Base-by-base conservation (phyloP, 192 early-diverging fungal genomes). In the Oehlia diaphana region DNA sequence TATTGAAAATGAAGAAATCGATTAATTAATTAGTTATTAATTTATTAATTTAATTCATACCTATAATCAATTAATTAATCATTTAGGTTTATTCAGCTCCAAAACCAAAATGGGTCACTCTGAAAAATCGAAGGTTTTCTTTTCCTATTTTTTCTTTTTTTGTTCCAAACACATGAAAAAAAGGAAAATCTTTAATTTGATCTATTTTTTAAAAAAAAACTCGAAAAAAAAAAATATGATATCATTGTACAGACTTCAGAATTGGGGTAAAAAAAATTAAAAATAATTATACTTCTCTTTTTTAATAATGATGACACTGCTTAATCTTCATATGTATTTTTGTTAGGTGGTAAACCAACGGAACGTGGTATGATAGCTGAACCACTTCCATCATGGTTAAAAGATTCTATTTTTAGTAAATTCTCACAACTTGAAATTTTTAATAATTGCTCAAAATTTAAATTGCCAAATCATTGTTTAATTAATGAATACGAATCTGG, bases 401-500 rank as follows among this genome's bases (percentile, higher is more conserved):
- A 76, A 16, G 19, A 37, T n/a, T 69, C 76, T 19, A 21, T 84
- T 9, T 79, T 81, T 72, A 76, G 81, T 3, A 74, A 76, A 58
- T 83, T 86, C 49, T 63, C 76, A 6, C 76, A 81, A 50, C 28
- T 76, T 37, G 76, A 68, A 9, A 77, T 85, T 12, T 85, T 85
- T 80, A 71, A 83, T 26, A 76, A 78, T 6, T 75, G 74, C 2
- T 49, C 12, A 39, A 63, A 58, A 37, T 39, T n/a, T 23, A 53
- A 69, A 23, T 23, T 71, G 23, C 88, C 88, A 33, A 89, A 89
- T 66, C 88, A 89, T 71, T 81, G 83, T 35, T 79, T 89, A 1
- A 83, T 89, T 23, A 89, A 89, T 75, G 88, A 89, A 35, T 89
- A 89, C 72, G 72, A 87, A 50, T 74, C 85, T 33, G 87, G 86